A percentile compares a stretch with the other conserved stretches of the same genome.
Conservation (phyloP, 768 basidiomycete species). For the Mycena haematopus region DNA sequence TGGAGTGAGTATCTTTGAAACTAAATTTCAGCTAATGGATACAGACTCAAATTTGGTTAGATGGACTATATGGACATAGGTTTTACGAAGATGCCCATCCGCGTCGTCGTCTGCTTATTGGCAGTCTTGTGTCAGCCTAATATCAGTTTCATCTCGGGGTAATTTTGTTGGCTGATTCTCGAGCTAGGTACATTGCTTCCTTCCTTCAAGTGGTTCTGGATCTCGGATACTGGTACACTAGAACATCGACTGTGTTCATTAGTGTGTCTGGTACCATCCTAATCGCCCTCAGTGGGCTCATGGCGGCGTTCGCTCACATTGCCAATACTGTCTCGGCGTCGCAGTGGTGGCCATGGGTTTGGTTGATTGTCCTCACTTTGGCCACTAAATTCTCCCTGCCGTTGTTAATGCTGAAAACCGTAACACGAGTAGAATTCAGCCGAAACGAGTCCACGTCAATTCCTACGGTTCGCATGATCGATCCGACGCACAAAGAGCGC, state of each 20-base stretch:
- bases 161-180: background rate
- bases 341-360: conserved; percentile 5
- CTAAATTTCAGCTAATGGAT: background rate
- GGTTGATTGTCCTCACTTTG: conserved; percentile 14
- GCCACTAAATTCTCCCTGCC: conserved; percentile 10
- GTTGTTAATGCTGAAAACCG: conserved; percentile 22
- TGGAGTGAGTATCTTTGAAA: conserved; percentile 31
- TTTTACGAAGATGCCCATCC: conserved; percentile 39
- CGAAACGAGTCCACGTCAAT: background rate
- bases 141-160: conserved; percentile 31
- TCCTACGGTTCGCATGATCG: background rate
- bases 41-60: conserved; percentile 22
- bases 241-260: conserved; percentile 40
- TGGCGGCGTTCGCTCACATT: conserved; percentile 17
- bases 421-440: conserved; percentile 11
- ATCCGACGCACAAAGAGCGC: conserved; percentile 23
- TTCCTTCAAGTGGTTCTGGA: conserved; percentile 30
- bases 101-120: conserved; percentile 32
- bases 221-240: conserved; percentile 43
- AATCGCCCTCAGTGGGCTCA: conserved; percentile 23
- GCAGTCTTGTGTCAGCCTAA: conserved; percentile 26
- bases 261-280: conserved; percentile 38
- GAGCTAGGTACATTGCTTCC: conserved; percentile 30
- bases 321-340: background rate
- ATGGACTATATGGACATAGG: conserved; percentile 38